Base-by-base conservation (phyloP, 2,329 filamentous ascomycete genomes). In the Dryadomyces quercivorus region DNA sequence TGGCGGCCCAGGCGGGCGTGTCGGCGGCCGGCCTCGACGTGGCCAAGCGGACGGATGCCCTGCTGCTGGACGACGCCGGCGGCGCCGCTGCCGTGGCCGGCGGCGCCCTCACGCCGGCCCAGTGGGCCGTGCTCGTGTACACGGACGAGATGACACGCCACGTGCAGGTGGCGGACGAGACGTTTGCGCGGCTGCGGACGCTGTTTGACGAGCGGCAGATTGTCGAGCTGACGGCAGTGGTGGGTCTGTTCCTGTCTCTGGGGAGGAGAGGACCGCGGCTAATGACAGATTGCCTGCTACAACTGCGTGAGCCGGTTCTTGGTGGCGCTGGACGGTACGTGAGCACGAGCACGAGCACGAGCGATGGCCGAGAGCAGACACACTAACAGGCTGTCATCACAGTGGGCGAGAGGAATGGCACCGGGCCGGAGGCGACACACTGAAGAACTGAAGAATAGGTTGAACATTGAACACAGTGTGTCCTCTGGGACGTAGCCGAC, bases 251-350 rank as follows among this genome's bases (percentile, higher is more conserved):
- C n/a, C 34, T 15, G 16, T 34, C 26, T 31, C 26, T 31, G 26
- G 26, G 26, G 8, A 31, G 26, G 8, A 5, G 26, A 10, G 18
- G 43, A 43, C 21, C 5, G 5, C 7, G 12, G 15, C 53, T 55
- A 20, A 50, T 47, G 7, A 1, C 18, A 60, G 55, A 58, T 80
- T 60, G 86, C 86, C 13, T 82, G 80, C 54, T 94, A 94, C 66
- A 94, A 94, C 66, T 91, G 86, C 64, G 88, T 94, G 16, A 90
- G 85, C 66, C 77, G 88, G 34, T 91, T 94, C 61, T 67, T 94
- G 60, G 88, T 94, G 20, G 88, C 88, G 15, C 67, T 95, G 55
- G 84, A 94, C 70, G 86, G 81, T 83, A 69, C 68, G 78, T 40
- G n/a, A n/a, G n/a, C n/a, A n/a, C n/a, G n/a, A 31, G 31, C 31